Conservation (phyloP, 139 green algal genomes). For the Tetratostichococcus sp. region DNA sequence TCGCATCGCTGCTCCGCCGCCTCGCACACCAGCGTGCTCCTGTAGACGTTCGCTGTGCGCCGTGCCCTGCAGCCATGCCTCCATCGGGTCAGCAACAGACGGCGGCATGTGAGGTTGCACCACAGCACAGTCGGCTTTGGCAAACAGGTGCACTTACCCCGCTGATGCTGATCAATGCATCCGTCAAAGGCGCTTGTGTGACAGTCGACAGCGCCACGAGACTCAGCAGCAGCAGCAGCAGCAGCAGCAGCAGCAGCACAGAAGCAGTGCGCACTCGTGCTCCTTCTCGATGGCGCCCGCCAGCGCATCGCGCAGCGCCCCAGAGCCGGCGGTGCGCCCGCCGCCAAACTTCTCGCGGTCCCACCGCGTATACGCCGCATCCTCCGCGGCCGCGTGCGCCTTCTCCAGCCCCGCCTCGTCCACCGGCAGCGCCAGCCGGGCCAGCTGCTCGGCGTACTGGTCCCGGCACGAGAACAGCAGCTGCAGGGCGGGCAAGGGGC, state of each 20-base stretch:
- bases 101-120: no score
- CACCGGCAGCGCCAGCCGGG: conserved; percentile 44
- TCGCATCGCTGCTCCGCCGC: conserved; percentile 35
- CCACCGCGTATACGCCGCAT: conserved; percentile 29
- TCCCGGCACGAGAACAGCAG: conserved; percentile 2
- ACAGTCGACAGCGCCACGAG: no score
- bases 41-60: conserved; percentile 29
- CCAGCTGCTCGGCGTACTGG: conserved; percentile 12
- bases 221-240: no score
- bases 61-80: conserved; percentile 1
- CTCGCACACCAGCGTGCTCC: conserved; percentile 31
- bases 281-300: conserved; percentile 34
- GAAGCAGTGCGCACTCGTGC: conserved; percentile 14
- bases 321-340: not conserved
- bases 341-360: conserved; percentile 49
- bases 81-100: not conserved
- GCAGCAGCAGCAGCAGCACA: no score
- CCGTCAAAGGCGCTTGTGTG: no score
- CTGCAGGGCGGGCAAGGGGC: not conserved
- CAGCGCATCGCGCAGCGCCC: conserved; percentile 35
- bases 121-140: not conserved
- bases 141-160: no score
- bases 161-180: no score
- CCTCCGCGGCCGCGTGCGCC: conserved; percentile 9
- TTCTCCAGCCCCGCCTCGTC: conserved; percentile 32